phyloP scores from a whole-genome alignment of 805 yeast species.

The Candida palmyrensis region DNA sequence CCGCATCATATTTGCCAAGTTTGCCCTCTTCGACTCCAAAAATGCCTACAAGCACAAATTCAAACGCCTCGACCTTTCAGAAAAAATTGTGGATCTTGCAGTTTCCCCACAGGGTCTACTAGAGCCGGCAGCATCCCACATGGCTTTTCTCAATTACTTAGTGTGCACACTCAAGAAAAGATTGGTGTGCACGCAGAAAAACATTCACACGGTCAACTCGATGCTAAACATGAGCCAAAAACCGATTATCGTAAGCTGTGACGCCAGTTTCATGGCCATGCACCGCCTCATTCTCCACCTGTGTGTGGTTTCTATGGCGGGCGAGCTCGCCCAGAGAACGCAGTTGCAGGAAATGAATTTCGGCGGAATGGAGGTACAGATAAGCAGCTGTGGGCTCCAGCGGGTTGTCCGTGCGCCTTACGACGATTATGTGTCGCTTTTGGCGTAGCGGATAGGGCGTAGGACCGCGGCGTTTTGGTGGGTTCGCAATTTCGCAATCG shows the following conservation, averaged over 20 bases:
- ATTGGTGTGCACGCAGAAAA: conserved; percentile 1
- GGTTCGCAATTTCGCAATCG: too few relatives aligned
- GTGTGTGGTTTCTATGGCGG: background rate
- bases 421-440: too few relatives aligned
- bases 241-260: background rate
- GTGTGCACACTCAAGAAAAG: background rate
- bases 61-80: background rate
- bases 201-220: conserved; percentile 4
- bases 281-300: conserved; percentile 1
- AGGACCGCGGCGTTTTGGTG: too few relatives aligned
- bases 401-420: too few relatives aligned
- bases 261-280: background rate
- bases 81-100: background rate
- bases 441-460: too few relatives aligned
- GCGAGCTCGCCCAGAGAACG: too few relatives aligned
- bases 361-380: too few relatives aligned
- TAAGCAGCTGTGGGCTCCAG: too few relatives aligned
- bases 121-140: too few relatives aligned
- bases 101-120: background rate
- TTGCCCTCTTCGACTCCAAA: conserved; percentile 1
- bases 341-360: too few relatives aligned
- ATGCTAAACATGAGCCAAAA: background rate
- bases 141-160: conserved; percentile 1
- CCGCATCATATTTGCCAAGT: conserved; percentile 1
- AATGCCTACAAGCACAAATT: conserved; percentile 4